phyloP scores from a whole-genome alignment of 2,329 filamentous ascomycete genomes.

The Chalaropsis ovoidea region DNA sequence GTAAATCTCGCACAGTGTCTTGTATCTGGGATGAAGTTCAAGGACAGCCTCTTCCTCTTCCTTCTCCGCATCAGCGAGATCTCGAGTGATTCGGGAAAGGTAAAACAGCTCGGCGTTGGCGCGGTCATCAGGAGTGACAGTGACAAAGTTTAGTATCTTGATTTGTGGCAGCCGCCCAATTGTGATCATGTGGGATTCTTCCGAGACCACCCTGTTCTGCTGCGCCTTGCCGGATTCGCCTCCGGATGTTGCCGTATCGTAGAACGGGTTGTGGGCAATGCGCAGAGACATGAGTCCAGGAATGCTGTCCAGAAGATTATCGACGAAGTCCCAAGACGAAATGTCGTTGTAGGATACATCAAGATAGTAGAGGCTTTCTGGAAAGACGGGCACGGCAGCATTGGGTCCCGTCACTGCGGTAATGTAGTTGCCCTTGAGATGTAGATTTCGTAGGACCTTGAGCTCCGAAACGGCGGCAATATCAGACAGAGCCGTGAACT shows the following conservation, averaged over 20 bases:
- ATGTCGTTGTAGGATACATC: constrained; percentile 67
- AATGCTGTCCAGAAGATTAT: constrained; percentile 55
- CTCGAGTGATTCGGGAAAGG: constrained; percentile 68
- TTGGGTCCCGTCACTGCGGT: constrained; percentile 31
- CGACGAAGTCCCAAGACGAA: constrained; percentile 61
- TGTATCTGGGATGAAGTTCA: constrained; percentile 58
- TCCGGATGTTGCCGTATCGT: constrained; percentile 37
- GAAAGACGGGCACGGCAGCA: constrained; percentile 40
- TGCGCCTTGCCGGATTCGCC: constrained; percentile 38
- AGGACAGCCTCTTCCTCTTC: constrained; percentile 44
- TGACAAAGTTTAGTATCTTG: constrained; percentile 60
- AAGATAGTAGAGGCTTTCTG: constrained; percentile 49
- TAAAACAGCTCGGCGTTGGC: constrained; percentile 91
- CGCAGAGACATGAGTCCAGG: constrained; percentile 67
- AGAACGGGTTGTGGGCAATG: constrained; percentile 78
- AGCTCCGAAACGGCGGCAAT: constrained; percentile 46
- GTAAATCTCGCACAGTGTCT: constrained; percentile 63
- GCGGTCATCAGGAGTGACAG: constrained; percentile 62
- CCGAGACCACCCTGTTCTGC: constrained; percentile 34
- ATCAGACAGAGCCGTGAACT: constrained; percentile 50
- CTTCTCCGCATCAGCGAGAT: constrained; percentile 53
- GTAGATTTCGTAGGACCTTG: constrained; percentile 45
- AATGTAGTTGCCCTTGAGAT: constrained; percentile 72
- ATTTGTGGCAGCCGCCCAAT: constrained; percentile 63
- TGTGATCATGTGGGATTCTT: constrained; percentile 83